Conservation (phyloP, 2,329 filamentous ascomycete species). For the Sarocladium strictum region DNA sequence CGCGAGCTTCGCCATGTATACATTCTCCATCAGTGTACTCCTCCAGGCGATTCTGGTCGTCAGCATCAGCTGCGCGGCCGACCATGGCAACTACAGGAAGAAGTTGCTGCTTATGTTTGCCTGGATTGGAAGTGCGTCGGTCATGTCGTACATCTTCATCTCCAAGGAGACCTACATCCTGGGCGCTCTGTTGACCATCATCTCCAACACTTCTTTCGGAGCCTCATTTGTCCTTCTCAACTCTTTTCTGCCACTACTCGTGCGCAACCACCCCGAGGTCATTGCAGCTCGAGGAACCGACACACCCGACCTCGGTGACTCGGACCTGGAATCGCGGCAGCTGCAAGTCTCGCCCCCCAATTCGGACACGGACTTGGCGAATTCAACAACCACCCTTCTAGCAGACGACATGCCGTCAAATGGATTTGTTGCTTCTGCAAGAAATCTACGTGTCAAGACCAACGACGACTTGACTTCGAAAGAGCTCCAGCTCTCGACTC, state of each 20-base stretch:
- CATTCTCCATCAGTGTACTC: conserved; percentile 87
- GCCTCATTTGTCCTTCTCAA: conserved; percentile 94
- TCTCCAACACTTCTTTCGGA: conserved; percentile 91
- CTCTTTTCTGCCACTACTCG: conserved; percentile 86
- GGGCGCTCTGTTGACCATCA: conserved; percentile 75
- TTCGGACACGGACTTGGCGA: conserved; percentile 19
- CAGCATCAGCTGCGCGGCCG: conserved; percentile 91
- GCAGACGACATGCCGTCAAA: conserved; percentile 19
- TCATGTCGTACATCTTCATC: conserved; percentile 84
- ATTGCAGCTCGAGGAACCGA: conserved; percentile 20
- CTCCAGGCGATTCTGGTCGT: conserved; percentile 87
- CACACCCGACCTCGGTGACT: conserved; percentile 25
- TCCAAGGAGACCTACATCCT: conserved; percentile 70
- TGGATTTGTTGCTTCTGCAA: conserved; percentile 9
- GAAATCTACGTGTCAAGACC: conserved; percentile 29
- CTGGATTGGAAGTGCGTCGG: conserved; percentile 70
- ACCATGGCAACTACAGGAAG: conserved; percentile 91
- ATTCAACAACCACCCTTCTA: conserved; percentile 44
- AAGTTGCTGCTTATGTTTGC: conserved; percentile 81
- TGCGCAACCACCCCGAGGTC: conserved; percentile 69
- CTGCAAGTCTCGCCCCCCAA: conserved; percentile 23
- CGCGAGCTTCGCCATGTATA: conserved; percentile 97
- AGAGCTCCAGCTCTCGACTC: conserved; percentile 77
- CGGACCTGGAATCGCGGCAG: conserved; percentile 28
- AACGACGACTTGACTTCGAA: conserved; percentile 48